Percentiles rank a stretch among this genome's conserved stretches.
Evolutionary conservation across 805 yeast species (phyloP).

Genomic region (Candida palmyrensis): DNA sequence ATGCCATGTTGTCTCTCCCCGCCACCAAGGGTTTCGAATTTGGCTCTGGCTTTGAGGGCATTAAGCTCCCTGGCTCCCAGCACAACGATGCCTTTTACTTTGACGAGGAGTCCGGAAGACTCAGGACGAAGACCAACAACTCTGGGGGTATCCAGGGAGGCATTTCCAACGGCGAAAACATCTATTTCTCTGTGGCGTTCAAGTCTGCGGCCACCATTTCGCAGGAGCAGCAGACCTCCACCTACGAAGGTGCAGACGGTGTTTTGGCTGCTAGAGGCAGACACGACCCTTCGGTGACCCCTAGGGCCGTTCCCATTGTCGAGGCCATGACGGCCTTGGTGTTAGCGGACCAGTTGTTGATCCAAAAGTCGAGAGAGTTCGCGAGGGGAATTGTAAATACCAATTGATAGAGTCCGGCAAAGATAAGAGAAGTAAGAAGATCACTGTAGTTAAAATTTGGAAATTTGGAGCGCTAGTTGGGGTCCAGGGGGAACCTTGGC

Average conservation of each 20-base stretch:
- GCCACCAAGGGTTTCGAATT: conserved; percentile 98
- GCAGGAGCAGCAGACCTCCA: conserved; percentile 83
- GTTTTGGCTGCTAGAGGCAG: conserved; percentile 93
- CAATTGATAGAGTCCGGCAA: no score
- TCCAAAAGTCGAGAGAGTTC: conserved; percentile 78
- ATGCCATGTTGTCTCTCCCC: conserved; percentile 96
- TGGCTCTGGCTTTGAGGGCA: conserved; percentile 94
- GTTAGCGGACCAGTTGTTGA: conserved; percentile 75
- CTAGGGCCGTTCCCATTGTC: conserved; percentile 97
- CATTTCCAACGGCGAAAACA: conserved; percentile 91
- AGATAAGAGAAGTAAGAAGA: no score
- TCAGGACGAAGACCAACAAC: conserved; percentile 85
- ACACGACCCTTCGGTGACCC: conserved; percentile 98
- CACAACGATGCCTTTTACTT: conserved; percentile 85
- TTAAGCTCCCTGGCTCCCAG: conserved; percentile 82
- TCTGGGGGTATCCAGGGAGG: conserved; percentile 99
- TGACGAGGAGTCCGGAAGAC: conserved; percentile 53
- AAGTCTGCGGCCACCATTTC: conserved; percentile 97
- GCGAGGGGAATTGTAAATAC: conserved; percentile 11
- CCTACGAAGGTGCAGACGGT: conserved; percentile 86
- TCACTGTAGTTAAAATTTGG: no score
- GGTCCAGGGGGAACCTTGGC: no score
- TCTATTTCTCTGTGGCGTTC: conserved; percentile 93
- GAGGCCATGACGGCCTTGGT: conserved; percentile 98
- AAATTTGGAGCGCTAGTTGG: no score